Evolutionary conservation across 345 rosid species (phyloP).

Genomic region (Heritiera fomes): DNA sequence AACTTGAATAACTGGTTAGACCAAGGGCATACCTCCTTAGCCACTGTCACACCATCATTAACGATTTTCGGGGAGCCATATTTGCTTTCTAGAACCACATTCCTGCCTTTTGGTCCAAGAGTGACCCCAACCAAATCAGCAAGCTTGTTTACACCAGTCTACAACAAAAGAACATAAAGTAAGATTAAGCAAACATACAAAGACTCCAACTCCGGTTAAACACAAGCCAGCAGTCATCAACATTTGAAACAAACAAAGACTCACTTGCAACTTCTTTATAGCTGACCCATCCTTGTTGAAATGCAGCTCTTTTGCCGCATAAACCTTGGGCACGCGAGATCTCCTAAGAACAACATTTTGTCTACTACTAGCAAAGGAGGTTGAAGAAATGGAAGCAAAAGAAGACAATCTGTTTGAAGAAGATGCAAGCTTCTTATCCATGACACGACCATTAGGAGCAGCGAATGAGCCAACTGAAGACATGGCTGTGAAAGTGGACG

Average conservation of each 20-base stretch:
- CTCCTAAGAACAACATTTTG: conserved; percentile 50
- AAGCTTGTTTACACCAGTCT: conserved; percentile 98
- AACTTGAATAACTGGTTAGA: background rate
- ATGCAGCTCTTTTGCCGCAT: conserved; percentile 90
- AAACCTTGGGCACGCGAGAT: conserved; percentile 52
- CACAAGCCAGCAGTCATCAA: background rate
- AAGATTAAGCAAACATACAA: conserved; percentile 7
- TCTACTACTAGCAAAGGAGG: conserved; percentile 50
- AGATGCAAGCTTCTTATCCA: conserved; percentile 58
- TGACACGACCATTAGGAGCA: conserved; percentile 51
- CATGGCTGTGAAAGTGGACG: conserved; percentile 71
- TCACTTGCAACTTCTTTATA: conserved; percentile 84
- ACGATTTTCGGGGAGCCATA: conserved; percentile 98
- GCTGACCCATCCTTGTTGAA: conserved; percentile 96
- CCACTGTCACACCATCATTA: conserved; percentile 97
- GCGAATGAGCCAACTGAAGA: conserved; percentile 68
- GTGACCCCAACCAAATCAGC: conserved; percentile 98
- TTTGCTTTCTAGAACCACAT: conserved; percentile 98
- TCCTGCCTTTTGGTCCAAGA: conserved; percentile 94
- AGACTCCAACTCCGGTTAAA: background rate
- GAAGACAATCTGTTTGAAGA: conserved; percentile 69
- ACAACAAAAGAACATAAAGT: conserved; percentile 21
- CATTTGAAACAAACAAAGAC: conserved; percentile 19
- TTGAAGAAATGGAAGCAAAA: conserved; percentile 61
- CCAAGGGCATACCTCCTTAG: conserved; percentile 69